Evolutionary conservation across 1,284 basidiomycete species (phyloP).

Genomic region (Ceratobasidium sp.): DNA sequence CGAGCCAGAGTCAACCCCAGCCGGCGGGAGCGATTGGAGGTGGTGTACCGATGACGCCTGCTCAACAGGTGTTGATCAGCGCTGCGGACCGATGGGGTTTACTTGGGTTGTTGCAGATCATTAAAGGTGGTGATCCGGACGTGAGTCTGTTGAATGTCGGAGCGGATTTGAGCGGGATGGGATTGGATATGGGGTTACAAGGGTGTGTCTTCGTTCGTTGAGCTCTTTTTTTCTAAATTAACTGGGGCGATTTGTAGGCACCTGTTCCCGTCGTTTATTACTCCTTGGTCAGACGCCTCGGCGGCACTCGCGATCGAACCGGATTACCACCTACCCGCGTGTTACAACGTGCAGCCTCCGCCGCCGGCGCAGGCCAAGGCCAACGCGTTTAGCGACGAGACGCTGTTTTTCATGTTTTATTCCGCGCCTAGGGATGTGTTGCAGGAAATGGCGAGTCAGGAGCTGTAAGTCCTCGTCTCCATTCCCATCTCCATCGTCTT

Average conservation of each 20-base stretch:
- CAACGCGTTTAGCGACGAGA: conserved; percentile 94
- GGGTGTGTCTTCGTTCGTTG: conserved; percentile 70
- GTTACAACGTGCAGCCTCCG: conserved; percentile 94
- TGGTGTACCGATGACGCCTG: conserved; percentile 83
- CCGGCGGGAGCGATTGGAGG: conserved; percentile 52
- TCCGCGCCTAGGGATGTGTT: conserved; percentile 92
- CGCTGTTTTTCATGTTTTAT: conserved; percentile 99
- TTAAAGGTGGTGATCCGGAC: conserved; percentile 93
- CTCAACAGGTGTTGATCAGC: conserved; percentile 93
- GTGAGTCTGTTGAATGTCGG: conserved; percentile 89
- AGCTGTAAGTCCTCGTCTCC: conserved; percentile 94
- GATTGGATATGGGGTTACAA: conserved; percentile 87
- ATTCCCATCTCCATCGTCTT: too few relatives aligned
- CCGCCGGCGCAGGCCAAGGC: conserved; percentile 91
- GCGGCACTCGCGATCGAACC: conserved; percentile 88
- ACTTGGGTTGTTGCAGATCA: conserved; percentile 88
- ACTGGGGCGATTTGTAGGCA: conserved; percentile 66
- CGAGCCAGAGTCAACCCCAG: conserved; percentile 43
- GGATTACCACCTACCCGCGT: conserved; percentile 91
- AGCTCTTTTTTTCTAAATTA: not conserved
- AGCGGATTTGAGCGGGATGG: conserved; percentile 93
- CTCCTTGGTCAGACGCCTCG: conserved; percentile 94
- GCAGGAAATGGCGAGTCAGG: conserved; percentile 95
- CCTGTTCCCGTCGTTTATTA: conserved; percentile 94
- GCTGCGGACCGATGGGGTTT: conserved; percentile 97